Conservation (phyloP, 2,329 filamentous ascomycete species). For the Albifimbria verrucaria region DNA sequence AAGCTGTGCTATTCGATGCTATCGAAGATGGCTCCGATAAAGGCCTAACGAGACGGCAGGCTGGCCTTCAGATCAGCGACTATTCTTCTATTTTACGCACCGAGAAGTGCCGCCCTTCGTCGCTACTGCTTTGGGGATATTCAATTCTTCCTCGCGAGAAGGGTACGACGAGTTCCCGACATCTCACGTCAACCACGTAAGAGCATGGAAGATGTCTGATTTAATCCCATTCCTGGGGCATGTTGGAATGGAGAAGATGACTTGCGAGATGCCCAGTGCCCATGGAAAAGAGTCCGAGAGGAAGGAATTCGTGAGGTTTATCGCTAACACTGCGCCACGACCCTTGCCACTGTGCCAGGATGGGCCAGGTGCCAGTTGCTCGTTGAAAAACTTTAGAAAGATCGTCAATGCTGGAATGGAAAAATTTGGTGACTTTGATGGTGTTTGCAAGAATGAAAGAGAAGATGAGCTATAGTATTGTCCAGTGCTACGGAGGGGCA, state of each 20-base stretch:
- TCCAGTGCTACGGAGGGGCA: too few species aligned
- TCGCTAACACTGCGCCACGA: constrained; percentile 18
- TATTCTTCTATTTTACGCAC: constrained; percentile 19
- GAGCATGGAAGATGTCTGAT: constrained; percentile 21
- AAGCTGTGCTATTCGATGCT: constrained; percentile 11
- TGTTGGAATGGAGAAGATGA: constrained; percentile 22
- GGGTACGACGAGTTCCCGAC: constrained; percentile 18
- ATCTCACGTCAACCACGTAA: constrained; percentile 15
- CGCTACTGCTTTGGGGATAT: constrained; percentile 17
- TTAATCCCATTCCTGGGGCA: constrained; percentile 17
- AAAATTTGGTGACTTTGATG: constrained; percentile 18
- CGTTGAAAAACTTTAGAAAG: constrained; percentile 15
- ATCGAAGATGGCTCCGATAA: constrained; percentile 7
- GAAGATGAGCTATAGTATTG: constrained; percentile 13
- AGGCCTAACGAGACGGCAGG: constrained; percentile 5
- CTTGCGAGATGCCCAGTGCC: constrained; percentile 5
- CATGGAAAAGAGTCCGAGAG: constrained; percentile 4
- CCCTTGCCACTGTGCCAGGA: constrained; percentile 16
- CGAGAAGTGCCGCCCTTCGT: constrained; percentile 19
- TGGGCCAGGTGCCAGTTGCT: constrained; percentile 16
- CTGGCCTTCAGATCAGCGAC: constrained; percentile 14
- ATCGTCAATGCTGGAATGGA: constrained; percentile 15
- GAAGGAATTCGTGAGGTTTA: constrained; percentile 17
- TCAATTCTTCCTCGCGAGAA: constrained; percentile 16
- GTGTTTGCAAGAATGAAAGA: constrained; percentile 15